Evolutionary conservation across 257 asterid species (phyloP).

Genomic region (Knoxia roxburghii): DNA sequence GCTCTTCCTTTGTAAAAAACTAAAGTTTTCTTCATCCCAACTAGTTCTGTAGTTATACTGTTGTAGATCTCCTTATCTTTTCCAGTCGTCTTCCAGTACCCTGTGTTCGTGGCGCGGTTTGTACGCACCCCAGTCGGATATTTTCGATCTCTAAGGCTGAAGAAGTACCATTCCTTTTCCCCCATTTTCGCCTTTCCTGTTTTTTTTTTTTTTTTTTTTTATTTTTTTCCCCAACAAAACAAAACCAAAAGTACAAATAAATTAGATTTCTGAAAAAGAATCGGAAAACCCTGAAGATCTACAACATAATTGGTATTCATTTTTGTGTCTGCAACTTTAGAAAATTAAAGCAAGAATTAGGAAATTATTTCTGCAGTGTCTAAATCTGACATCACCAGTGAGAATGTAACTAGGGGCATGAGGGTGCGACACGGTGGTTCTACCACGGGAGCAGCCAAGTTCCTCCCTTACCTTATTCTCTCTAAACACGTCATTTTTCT

Average conservation of each 20-base stretch:
- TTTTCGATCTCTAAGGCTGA: slow-evolving; percentile 82
- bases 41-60: slow-evolving; percentile 60
- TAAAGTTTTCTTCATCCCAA: slow-evolving; percentile 91
- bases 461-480: no score
- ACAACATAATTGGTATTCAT: no score
- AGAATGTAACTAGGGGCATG: no score
- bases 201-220: slow-evolving; percentile 17
- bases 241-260: neutral
- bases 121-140: slow-evolving; percentile 92
- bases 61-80: slow-evolving; percentile 85
- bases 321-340: no score
- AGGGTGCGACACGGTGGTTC: no score
- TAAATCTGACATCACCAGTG: no score
- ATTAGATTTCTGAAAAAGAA: neutral
- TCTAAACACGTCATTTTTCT: no score
- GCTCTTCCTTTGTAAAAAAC: slow-evolving; percentile 92
- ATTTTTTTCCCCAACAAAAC: no score
- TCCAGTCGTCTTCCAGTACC: slow-evolving; percentile 92
- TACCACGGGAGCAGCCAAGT: no score
- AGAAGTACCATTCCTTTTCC: slow-evolving; percentile 91
- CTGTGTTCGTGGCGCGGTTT: slow-evolving; percentile 82
- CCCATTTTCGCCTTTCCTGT: slow-evolving; percentile 93
- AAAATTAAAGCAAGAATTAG: no score
- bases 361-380: no score
- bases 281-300: no score